A percentile compares a stretch with the other conserved stretches of the same genome.
Evolutionary conservation across 202 grass and related monocot species (phyloP).

Genomic region (Carex arenaria): DNA sequence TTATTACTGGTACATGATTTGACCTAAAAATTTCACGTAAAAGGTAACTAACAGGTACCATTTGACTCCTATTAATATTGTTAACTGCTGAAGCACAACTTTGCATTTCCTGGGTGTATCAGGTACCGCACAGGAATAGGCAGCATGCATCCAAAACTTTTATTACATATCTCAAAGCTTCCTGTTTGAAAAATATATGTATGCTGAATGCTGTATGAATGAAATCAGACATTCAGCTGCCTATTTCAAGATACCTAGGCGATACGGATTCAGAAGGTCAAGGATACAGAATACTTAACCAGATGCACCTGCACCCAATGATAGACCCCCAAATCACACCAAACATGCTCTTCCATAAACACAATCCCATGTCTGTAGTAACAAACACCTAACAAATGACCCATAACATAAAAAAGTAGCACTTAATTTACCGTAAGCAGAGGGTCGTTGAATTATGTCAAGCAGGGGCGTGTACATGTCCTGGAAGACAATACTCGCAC

Average conservation of each 20-base stretch:
- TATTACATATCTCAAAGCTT: background rate
- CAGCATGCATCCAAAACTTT: background rate
- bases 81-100: no score
- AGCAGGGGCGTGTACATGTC: constrained; percentile 65
- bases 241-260: no score
- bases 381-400: background rate
- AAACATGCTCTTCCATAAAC: background rate
- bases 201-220: background rate
- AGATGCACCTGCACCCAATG: no score
- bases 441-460: constrained; percentile 57
- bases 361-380: background rate
- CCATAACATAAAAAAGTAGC: background rate
- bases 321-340: no score
- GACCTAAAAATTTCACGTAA: background rate
- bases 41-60: background rate
- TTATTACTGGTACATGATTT: background rate
- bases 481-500: constrained; percentile 45
- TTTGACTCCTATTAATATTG: background rate
- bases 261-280: no score
- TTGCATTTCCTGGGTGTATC: background rate
- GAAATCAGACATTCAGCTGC: background rate
- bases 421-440: constrained; percentile 37
- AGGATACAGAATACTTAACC: no score
- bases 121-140: background rate
- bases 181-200: background rate